Evolutionary conservation across 2,329 filamentous ascomycete genomes (phyloP), one percentile per base, ranked within the genome.

Genomic region (Diaporthe batatas): DNA sequence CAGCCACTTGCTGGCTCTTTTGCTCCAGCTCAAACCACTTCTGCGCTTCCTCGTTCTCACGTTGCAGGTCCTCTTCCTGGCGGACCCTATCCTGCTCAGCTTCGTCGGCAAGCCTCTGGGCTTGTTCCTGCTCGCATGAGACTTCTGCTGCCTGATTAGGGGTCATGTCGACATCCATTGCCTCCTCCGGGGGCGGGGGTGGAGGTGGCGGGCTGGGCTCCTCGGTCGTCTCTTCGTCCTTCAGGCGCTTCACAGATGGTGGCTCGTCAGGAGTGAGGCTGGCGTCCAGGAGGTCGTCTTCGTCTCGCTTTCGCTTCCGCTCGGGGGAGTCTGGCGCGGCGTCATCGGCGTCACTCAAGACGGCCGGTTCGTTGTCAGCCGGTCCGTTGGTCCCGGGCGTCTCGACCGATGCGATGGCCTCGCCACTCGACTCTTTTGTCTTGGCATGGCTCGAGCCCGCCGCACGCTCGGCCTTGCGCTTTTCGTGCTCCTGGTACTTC

Each of bases 401-500:
- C 62, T 77, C 74, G n/a, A 75, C 76, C 25, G 76, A 76, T 18
- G 76, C 75, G 29, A 73, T 76, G 32, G 70, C 67, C 42, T 73
- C 54, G 53, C 67, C 54, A 39, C 75, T 62, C 32, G 42, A 72
- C 11, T 51, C 73, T 59, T 70, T 72, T 42, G 51, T 73, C 69
- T 76, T 78, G 68, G 79, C 79, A 36, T 76, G 55, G 42, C 74
- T 76, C 36, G 79, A 78, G 73, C 79, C 78, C 23, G 75, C 75
- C 39, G 79, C 77, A 14, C 77, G 79, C 75, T 86, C 87, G 1
- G 86, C 84, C 79, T 90, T 93, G 74, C 88, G 89, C 80, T 91
- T 90, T 76, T 95, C 91, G 75, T 91, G 88, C 74, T 88, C 91
- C 47, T 82, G 84, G 76, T 92, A 94, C 83, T 97, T 97, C 71